Percentiles rank a stretch among this genome's conserved stretches.
Evolutionary conservation across 306 rosid species (phyloP).

Genomic region (Cotoneaster glaucophyllus): DNA sequence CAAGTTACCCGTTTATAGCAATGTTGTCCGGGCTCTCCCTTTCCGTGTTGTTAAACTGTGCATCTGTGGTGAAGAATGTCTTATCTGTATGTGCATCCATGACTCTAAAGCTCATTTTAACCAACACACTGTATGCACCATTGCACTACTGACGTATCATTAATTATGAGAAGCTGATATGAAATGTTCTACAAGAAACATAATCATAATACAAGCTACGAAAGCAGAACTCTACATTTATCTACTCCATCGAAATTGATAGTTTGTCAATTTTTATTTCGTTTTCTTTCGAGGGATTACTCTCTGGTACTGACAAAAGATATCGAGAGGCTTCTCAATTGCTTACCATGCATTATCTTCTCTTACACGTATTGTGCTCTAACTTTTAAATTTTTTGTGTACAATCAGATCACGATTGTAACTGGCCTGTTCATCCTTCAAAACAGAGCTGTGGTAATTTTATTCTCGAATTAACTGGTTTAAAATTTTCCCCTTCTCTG

Average conservation of each 20-base stretch:
- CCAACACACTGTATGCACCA: not conserved
- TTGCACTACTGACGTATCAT: not conserved
- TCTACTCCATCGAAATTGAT: not conserved
- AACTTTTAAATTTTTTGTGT: not conserved
- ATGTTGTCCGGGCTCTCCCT: constrained; percentile 42
- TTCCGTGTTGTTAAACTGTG: constrained; percentile 27
- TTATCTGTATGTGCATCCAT: constrained; percentile 43
- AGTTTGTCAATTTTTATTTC: not conserved
- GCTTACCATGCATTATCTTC: not conserved
- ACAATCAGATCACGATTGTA: constrained; percentile 34
- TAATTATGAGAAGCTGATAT: not conserved
- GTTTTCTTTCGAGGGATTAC: not conserved
- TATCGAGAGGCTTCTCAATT: too few species aligned
- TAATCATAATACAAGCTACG: too few species aligned
- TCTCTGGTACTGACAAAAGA: too few species aligned
- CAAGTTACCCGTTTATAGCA: constrained; percentile 52
- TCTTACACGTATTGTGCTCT: not conserved
- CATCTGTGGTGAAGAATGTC: constrained; percentile 41
- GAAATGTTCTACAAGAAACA: not conserved
- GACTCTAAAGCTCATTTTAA: not conserved
- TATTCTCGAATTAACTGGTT: not conserved
- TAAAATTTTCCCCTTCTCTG: not conserved
- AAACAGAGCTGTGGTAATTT: constrained; percentile 75
- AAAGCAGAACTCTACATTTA: too few species aligned
- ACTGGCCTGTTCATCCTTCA: constrained; percentile 67